Percentiles rank a stretch among this genome's conserved stretches.
Evolutionary conservation across 331 rosid genomes (phyloP).

Genomic region (Ulmus americana): DNA sequence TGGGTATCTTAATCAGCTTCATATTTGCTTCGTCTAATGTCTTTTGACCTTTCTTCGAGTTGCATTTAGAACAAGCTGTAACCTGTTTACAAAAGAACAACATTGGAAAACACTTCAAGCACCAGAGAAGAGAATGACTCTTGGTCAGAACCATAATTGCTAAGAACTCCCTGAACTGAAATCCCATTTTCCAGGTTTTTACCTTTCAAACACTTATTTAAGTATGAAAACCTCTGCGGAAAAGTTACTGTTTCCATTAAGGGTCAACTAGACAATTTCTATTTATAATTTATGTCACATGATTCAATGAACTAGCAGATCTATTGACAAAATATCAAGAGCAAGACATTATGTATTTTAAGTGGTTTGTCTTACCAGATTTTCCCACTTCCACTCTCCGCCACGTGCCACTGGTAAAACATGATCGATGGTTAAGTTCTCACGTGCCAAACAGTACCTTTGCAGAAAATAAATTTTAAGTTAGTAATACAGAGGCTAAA

Average conservation of each 20-base stretch:
- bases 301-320: too few species aligned
- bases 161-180: not conserved
- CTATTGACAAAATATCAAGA: too few species aligned
- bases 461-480: conserved; percentile 19
- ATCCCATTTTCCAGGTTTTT: not conserved
- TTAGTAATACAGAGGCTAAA: not conserved
- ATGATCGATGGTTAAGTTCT: conserved; percentile 91
- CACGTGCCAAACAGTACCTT: conserved; percentile 81
- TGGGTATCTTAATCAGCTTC: conserved; percentile 71
- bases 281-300: not conserved
- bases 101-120: not conserved
- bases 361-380: conserved; percentile 53
- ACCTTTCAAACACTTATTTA: not conserved
- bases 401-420: conserved; percentile 70
- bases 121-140: conserved; percentile 6
- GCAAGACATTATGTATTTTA: not conserved
- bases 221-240: not conserved
- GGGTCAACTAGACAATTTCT: too few species aligned
- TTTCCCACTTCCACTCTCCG: conserved; percentile 96
- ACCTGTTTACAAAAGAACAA: conserved; percentile 47
- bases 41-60: conserved; percentile 74
- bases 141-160: conserved; percentile 4
- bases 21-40: conserved; percentile 75
- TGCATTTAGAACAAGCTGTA: conserved; percentile 83
- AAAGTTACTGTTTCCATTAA: too few species aligned